Evolutionary conservation across 176 grass and related monocot species (phyloP).

Genomic region (Typha latifolia): DNA sequence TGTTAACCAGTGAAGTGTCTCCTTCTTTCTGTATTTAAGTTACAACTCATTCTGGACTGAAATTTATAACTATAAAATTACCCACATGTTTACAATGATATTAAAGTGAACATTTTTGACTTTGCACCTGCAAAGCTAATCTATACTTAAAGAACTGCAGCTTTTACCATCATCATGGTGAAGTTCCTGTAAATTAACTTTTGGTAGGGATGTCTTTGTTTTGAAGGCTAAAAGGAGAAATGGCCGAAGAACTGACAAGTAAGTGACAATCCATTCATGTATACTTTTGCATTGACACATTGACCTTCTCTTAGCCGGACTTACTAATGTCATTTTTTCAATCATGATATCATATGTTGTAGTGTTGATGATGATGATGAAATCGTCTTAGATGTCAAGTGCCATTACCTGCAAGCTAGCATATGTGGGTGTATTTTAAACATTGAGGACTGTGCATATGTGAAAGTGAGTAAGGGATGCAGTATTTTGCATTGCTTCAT

Average conservation of each 20-base stretch:
- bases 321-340: background rate
- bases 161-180: background rate
- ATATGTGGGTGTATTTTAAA: constrained; percentile 46
- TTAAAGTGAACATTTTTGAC: too few species aligned
- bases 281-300: background rate
- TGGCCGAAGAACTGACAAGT: constrained; percentile 36
- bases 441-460: constrained; percentile 81
- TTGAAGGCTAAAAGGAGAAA: constrained; percentile 56
- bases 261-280: constrained; percentile 26
- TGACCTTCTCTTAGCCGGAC: background rate
- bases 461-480: constrained; percentile 50
- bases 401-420: constrained; percentile 69
- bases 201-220: constrained; percentile 22
- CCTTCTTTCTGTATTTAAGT: too few species aligned
- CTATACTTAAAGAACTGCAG: background rate
- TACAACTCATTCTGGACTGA: too few species aligned
- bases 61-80: too few species aligned
- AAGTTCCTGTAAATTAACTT: constrained; percentile 11
- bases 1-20: too few species aligned
- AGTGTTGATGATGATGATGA: constrained; percentile 36
- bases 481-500: background rate
- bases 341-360: constrained; percentile 11
- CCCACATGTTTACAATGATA: too few species aligned
- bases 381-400: constrained; percentile 60
- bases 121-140: too few species aligned